phyloP scores from a whole-genome alignment of 2,329 filamentous ascomycete genomes.

The Fusarium temperatum region DNA sequence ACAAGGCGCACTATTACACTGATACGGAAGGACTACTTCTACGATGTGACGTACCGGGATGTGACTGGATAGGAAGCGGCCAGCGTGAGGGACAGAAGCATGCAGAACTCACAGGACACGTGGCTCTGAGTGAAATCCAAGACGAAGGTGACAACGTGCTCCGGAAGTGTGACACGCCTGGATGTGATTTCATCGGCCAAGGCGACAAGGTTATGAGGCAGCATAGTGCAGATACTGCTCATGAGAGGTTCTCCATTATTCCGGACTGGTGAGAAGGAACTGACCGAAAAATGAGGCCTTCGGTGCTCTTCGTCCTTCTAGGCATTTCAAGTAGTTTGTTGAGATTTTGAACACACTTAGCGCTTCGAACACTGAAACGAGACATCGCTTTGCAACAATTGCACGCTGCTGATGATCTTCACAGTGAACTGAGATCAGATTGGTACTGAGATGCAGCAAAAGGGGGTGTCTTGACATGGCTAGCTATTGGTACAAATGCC shows the following conservation, averaged over 20 bases:
- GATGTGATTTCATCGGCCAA: slow-evolving; percentile 72
- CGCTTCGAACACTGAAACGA: background rate
- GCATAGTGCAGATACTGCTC: slow-evolving; percentile 69
- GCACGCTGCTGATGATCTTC: background rate
- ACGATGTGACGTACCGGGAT: slow-evolving; percentile 73
- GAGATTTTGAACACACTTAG: background rate
- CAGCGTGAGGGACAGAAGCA: slow-evolving; percentile 70
- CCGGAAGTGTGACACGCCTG: slow-evolving; percentile 73
- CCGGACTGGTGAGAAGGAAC: slow-evolving; percentile 44
- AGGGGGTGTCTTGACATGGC: background rate
- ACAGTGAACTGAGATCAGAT: background rate
- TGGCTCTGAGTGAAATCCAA: slow-evolving; percentile 70
- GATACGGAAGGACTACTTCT: slow-evolving; percentile 84
- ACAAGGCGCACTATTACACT: slow-evolving; percentile 82
- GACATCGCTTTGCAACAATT: background rate
- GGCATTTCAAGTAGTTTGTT: background rate
- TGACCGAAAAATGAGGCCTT: background rate
- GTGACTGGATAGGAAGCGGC: slow-evolving; percentile 74
- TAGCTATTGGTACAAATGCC: background rate
- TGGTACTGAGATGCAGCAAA: background rate
- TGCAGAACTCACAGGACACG: slow-evolving; percentile 68
- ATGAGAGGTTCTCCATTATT: slow-evolving; percentile 56
- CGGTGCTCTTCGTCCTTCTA: no score
- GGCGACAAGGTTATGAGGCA: slow-evolving; percentile 67
- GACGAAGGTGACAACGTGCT: slow-evolving; percentile 83